phyloP scores from a whole-genome alignment of 345 rosid genomes.

The Balakata baccata region DNA sequence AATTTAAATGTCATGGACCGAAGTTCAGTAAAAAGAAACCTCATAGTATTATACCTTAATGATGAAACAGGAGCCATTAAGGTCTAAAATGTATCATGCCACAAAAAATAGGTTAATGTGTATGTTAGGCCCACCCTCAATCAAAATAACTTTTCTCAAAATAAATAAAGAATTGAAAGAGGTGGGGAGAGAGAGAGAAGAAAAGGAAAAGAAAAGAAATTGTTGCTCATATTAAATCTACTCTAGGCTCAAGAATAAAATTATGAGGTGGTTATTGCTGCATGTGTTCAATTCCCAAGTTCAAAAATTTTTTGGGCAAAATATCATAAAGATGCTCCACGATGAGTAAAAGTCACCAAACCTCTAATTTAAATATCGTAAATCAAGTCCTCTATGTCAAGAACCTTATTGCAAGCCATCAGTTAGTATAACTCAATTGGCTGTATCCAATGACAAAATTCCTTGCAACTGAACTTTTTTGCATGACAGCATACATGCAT shows the following conservation, averaged over 20 bases:
- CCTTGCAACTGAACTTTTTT: background rate
- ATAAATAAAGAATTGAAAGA: background rate
- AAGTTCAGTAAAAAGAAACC: background rate
- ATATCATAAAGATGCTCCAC: background rate
- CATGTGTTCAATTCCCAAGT: background rate
- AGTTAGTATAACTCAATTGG: background rate
- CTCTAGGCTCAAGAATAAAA: background rate
- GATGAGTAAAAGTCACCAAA: background rate
- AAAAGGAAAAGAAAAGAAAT: background rate
- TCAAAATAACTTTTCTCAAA: background rate
- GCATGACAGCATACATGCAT: background rate
- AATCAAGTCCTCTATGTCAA: background rate
- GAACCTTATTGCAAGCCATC: background rate
- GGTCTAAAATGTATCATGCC: background rate
- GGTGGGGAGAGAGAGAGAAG: no score
- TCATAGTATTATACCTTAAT: background rate
- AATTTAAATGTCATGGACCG: background rate
- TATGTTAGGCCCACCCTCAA: background rate
- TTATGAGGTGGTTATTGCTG: background rate
- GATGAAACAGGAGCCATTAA: background rate
- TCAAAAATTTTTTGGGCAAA: background rate
- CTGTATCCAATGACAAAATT: background rate
- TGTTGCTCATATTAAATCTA: background rate
- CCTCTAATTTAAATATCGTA: background rate
- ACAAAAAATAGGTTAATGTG: background rate